Conservation (phyloP, 225 moss, liverwort and hornwort genomes). For the Ulota crispa region DNA sequence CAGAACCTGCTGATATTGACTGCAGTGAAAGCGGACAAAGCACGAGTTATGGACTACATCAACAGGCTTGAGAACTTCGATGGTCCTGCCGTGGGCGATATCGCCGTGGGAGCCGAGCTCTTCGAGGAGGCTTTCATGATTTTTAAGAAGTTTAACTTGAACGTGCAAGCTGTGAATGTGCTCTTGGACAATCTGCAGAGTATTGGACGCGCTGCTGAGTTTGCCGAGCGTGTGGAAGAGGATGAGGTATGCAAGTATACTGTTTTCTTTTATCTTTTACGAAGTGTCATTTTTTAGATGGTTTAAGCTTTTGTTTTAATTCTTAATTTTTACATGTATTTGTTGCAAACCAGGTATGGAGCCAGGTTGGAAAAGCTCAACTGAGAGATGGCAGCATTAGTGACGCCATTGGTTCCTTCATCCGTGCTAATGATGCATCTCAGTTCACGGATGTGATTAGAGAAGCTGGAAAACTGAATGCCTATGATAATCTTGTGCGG, state of each 20-base stretch:
- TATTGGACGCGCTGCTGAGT: slow-evolving; percentile 76
- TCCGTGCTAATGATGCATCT: slow-evolving; percentile 50
- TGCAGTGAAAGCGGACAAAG: slow-evolving; percentile 84
- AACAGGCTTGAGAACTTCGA: slow-evolving; percentile 87
- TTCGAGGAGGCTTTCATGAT: slow-evolving; percentile 90
- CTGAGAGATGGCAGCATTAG: slow-evolving; percentile 42
- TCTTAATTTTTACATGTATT: not conserved
- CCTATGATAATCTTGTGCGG: slow-evolving; percentile 56
- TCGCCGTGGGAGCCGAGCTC: slow-evolving; percentile 82
- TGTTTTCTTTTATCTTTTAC: not conserved
- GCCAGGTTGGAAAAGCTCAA: slow-evolving; percentile 74
- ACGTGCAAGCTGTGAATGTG: slow-evolving; percentile 91
- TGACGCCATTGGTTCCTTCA: slow-evolving; percentile 53
- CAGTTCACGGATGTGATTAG: slow-evolving; percentile 55
- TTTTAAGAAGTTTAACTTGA: slow-evolving; percentile 79
- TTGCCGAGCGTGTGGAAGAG: slow-evolving; percentile 82
- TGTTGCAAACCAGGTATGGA: slow-evolving; percentile 9
- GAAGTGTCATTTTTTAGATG: not conserved
- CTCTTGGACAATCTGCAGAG: slow-evolving; percentile 70
- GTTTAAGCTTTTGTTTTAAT: not conserved
- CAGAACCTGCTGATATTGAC: slow-evolving; percentile 90
- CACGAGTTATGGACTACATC: slow-evolving; percentile 89
- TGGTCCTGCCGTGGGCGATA: slow-evolving; percentile 88
- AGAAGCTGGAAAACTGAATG: slow-evolving; percentile 50
- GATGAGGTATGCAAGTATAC: slow-evolving; percentile 56